Evolutionary conservation across 108 stramenopile genomes (phyloP), one percentile per base, ranked within the genome.

Genomic region (Discostella pseudostelligera): DNA sequence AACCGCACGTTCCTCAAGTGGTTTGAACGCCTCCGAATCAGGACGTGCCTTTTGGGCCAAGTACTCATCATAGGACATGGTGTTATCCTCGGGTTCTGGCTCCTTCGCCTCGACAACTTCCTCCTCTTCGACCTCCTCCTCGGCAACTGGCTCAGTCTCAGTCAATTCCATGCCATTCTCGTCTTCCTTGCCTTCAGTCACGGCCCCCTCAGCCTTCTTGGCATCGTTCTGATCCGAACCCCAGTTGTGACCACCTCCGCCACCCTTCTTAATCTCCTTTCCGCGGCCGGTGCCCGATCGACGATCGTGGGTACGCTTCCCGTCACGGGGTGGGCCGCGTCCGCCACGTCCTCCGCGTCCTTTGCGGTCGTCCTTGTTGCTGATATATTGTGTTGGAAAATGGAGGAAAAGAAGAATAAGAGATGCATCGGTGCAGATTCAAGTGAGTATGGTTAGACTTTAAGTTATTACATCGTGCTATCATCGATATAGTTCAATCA

Each of bases 211-310:
- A 58, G 74, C 80, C 76, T 79, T 80, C 72, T 84, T 83, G 65
- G 91, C 91, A 47, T 89, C 89, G 58, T 79, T 67, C 73, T 87
- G 84, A 72, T 89, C 88, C 55, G 81, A 81, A 9, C 95, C 95
- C 95, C 95, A 96, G 78, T 96, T 96, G 76, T 81, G 85, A 39
- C 87, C 90, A 49, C 95, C 95, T 14, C 86, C 95, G 46, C 95
- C 95, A 24, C 62, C 85, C 73, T 96, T 96, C 70, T 89, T 92
- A 69, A 87, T 84, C 72, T 96, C 95, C 49, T 83, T 83, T 63
- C 95, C 95, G 59, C 95, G 90, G 40, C 95, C 95, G 43, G 95
- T 93, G 48, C 95, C 95, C 42, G 87, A 89, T 49, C 85, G 81
- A 50, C 94, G 89, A 63, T 95, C 94, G 61, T 86, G 93, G 25